Base-by-base conservation (phyloP, 2,329 filamentous ascomycete species). In the Penicillium fuscoglaucum region DNA sequence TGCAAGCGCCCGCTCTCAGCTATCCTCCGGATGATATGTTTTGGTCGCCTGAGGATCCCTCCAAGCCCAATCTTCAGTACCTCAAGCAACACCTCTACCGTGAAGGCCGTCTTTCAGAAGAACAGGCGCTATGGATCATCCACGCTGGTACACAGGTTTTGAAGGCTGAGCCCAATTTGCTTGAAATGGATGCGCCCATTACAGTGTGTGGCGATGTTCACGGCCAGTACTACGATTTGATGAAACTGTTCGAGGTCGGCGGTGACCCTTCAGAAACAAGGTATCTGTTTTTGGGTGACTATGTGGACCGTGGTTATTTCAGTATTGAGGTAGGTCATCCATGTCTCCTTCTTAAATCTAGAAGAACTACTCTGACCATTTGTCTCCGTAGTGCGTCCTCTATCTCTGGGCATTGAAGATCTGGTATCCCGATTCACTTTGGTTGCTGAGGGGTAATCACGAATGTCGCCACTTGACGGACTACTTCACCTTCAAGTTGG, bases 401-500 rank as follows among this genome's bases (percentile, higher is more conserved):
- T 99, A 99, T 77, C 86, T 99, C 28, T 99, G 95, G 95, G 90
- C 89, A 35, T 83, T 99, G 75, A 99, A 99, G 85, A 98, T 99
- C 74, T 96, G 96, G 86, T 99, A 98, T 74, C 95, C 95, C 54
- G 92, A 98, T 78, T 93, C 91, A 21, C 87, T 99, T 57, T 99
- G 95, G 95, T 84, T 99, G 68, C 86, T 99, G 67, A 90, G 95
- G 70, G 95, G 95, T 67, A 99, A 99, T 79, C 95, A 99, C 80
- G 95, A 99, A 80, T 99, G 95, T 78, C 89, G 95, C 71, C 95
- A 99, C 81, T 84, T 99, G 84, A 99, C 95, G 58, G 95, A 99
- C 75, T 99, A 99, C 83, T 99, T 99, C 80, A 99, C 95, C 61
- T 99, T 99, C 83, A 98, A 99, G 83, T 87, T 99, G 58, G 95